Conservation (phyloP, 495 filamentous ascomycete genomes). For the Daldinia bambusicola region DNA sequence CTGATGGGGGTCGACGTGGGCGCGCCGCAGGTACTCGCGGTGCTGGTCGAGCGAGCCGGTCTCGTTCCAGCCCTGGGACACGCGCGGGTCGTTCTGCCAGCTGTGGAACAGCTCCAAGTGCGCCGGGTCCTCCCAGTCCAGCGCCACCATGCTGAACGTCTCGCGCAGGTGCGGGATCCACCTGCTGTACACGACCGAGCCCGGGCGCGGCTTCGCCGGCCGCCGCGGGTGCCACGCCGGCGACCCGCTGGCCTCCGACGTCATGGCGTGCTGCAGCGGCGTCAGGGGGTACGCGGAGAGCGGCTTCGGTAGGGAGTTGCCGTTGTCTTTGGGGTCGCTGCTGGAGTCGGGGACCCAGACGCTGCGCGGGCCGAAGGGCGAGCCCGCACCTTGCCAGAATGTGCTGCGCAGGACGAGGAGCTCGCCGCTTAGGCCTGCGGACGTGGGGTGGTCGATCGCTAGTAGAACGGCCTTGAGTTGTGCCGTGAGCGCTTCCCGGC, state of each 20-base stretch:
- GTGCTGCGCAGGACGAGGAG: conserved; percentile 60
- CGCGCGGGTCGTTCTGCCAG: conserved; percentile 78
- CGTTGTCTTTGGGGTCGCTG: background rate
- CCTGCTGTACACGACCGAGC: conserved; percentile 71
- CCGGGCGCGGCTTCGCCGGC: conserved; percentile 67
- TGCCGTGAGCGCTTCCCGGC: conserved; percentile 53
- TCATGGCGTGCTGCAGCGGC: conserved; percentile 66
- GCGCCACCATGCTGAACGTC: conserved; percentile 71
- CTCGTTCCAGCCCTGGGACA: conserved; percentile 75
- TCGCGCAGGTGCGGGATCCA: conserved; percentile 73
- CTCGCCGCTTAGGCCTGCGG: conserved; percentile 41
- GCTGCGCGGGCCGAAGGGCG: conserved; percentile 69
- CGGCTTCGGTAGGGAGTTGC: conserved; percentile 54
- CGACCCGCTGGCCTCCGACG: conserved; percentile 48
- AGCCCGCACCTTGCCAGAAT: conserved; percentile 77
- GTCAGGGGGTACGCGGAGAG: conserved; percentile 62
- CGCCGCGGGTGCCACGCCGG: conserved; percentile 68
- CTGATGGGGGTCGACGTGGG: conserved; percentile 71
- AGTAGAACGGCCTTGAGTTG: conserved; percentile 66
- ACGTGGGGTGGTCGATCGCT: conserved; percentile 60
- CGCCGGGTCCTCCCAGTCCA: conserved; percentile 63
- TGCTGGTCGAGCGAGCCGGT: conserved; percentile 72
- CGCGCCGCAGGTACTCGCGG: conserved; percentile 66
- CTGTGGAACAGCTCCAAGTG: conserved; percentile 71
- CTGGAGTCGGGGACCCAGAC: conserved; percentile 63